These are phyloP conservation scores for Aplosporella prunicola DNA, from an alignment of 2,329 filamentous ascomycete genomes.

Conservation along the genomic window DNA sequence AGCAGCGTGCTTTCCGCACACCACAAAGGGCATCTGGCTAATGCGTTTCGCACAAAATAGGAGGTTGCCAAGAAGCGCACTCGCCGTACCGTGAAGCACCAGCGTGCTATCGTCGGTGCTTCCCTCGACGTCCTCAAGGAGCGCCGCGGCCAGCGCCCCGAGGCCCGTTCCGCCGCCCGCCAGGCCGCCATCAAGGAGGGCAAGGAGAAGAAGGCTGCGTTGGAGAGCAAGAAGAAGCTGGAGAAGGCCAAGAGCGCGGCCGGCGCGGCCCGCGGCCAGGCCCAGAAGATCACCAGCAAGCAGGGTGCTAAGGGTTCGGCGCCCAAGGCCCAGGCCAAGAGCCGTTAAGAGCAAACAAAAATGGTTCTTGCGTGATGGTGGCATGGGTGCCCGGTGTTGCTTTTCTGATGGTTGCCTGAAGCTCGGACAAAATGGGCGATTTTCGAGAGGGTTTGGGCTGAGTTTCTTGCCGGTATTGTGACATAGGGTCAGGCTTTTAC, in stretches of 20 bases:
- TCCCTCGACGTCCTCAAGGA: conserved; percentile 99
- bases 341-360: conserved; percentile 54
- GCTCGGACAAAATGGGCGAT: conserved; percentile 6
- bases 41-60: conserved; percentile 42
- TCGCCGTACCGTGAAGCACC: conserved; percentile 94
- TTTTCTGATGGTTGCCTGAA: conserved; percentile 11
- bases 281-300: conserved; percentile 81
- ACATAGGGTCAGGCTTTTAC: conserved; percentile 12
- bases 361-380: conserved; percentile 3
- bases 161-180: conserved; percentile 88
- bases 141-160: conserved; percentile 86
- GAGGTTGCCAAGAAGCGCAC: conserved; percentile 99
- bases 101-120: conserved; percentile 98
- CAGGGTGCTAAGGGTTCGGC: conserved; percentile 89
- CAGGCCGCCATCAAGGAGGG: conserved; percentile 85
- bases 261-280: conserved; percentile 64
- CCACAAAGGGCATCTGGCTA: too few relatives aligned
- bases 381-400: conserved; percentile 11
- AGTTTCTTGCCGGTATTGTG: conserved; percentile 10
- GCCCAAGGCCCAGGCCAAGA: conserved; percentile 75
- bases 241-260: conserved; percentile 96
- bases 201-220: conserved; percentile 95
- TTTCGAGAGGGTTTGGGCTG: conserved; percentile 8
- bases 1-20: too few relatives aligned
- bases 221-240: conserved; percentile 89